Evolutionary conservation across 257 asterid genomes (phyloP).

Genomic region (Forsythia viridissima): DNA sequence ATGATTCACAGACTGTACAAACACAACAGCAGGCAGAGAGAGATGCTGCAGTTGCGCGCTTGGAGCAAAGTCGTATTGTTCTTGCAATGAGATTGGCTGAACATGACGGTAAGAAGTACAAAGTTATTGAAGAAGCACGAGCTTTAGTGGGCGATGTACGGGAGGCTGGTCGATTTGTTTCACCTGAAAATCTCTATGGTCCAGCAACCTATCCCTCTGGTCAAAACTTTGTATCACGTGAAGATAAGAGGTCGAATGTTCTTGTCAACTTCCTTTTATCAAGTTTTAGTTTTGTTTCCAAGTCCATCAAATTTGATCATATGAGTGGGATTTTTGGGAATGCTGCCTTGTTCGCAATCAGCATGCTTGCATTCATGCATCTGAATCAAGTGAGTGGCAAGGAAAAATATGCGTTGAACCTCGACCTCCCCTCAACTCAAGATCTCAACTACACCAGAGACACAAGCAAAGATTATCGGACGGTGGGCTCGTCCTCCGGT

Average conservation of each 20-base stretch:
- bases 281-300: slow-evolving; percentile 51
- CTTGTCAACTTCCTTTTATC: slow-evolving; percentile 52
- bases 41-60: slow-evolving; percentile 85
- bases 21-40: slow-evolving; percentile 84
- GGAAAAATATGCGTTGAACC: slow-evolving; percentile 44
- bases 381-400: slow-evolving; percentile 58
- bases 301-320: slow-evolving; percentile 63
- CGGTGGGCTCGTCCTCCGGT: slow-evolving; percentile 37
- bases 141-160: slow-evolving; percentile 81
- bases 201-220: slow-evolving; percentile 41
- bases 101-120: slow-evolving; percentile 84
- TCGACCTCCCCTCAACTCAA: slow-evolving; percentile 24
- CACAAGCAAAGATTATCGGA: slow-evolving; percentile 32
- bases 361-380: slow-evolving; percentile 83
- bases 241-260: slow-evolving; percentile 45
- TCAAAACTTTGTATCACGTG: slow-evolving; percentile 28
- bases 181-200: slow-evolving; percentile 56
- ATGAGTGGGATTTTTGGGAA: slow-evolving; percentile 82
- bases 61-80: slow-evolving; percentile 85
- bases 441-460: slow-evolving; percentile 41
- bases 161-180: slow-evolving; percentile 57
- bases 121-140: slow-evolving; percentile 91
- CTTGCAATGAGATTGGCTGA: slow-evolving; percentile 97
- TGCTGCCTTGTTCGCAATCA: slow-evolving; percentile 85
- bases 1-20: slow-evolving; percentile 66